Conservation (phyloP, 2,329 filamentous ascomycete species). For the Orbilia brochopaga region DNA sequence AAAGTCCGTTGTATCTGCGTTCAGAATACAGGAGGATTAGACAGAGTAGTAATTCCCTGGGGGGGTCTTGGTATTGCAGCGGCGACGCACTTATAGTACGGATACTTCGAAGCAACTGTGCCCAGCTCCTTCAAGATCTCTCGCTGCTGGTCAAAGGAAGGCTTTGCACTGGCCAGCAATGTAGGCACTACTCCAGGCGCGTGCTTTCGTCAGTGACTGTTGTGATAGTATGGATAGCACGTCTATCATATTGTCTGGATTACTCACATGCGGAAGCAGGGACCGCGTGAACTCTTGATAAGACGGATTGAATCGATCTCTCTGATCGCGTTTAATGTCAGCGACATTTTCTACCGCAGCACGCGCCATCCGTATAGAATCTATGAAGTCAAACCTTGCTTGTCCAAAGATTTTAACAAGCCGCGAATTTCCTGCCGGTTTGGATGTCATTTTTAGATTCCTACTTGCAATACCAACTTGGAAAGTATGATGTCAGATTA, state of each 20-base stretch:
- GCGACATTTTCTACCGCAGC: background rate
- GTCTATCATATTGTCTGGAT: background rate
- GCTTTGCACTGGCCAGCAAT: slow-evolving; percentile 73
- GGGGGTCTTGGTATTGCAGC: slow-evolving; percentile 11
- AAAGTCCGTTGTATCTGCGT: slow-evolving; percentile 76
- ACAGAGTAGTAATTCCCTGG: too few relatives aligned
- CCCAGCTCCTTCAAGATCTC: slow-evolving; percentile 73
- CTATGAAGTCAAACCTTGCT: slow-evolving; percentile 64
- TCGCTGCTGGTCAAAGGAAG: slow-evolving; percentile 73
- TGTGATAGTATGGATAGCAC: background rate
- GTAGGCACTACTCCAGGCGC: slow-evolving; percentile 65
- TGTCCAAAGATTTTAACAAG: slow-evolving; percentile 80
- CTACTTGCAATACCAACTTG: too few relatives aligned
- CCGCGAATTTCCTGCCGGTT: slow-evolving; percentile 71
- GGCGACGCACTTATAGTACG: slow-evolving; percentile 84
- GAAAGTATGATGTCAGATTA: background rate
- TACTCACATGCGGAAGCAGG: slow-evolving; percentile 68
- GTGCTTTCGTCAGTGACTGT: slow-evolving; percentile 15
- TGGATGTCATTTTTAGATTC: background rate
- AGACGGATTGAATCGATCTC: slow-evolving; percentile 77
- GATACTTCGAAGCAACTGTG: slow-evolving; percentile 77
- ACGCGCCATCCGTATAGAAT: background rate
- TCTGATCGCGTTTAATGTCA: slow-evolving; percentile 60
- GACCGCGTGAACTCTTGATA: slow-evolving; percentile 89
- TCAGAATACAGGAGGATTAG: background rate